These are phyloP conservation scores for Artemisia annua DNA, from an alignment of 129 eudicot species.

Conservation along the genomic window DNA sequence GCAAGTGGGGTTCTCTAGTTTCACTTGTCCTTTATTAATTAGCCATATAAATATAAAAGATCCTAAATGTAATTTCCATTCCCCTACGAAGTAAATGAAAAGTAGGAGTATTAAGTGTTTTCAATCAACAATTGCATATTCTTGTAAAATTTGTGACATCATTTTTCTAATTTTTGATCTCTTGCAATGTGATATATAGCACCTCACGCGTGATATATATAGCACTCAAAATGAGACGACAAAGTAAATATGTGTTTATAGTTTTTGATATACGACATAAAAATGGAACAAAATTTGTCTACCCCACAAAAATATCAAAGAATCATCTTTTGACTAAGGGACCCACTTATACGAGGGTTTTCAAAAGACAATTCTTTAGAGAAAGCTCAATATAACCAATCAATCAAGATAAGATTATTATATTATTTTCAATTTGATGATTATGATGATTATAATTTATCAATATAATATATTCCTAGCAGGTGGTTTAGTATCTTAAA, in stretches of 20 bases:
- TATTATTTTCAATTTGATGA: too few relatives aligned
- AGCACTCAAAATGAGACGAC: too few relatives aligned
- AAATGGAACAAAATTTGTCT: slow-evolving; percentile 24
- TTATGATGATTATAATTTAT: too few relatives aligned
- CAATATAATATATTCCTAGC: too few relatives aligned
- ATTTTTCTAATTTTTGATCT: too few relatives aligned
- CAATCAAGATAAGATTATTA: neutral
- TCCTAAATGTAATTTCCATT: neutral
- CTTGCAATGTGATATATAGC: too few relatives aligned
- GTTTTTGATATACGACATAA: neutral
- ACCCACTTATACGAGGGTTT: slow-evolving; percentile 12
- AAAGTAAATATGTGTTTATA: too few relatives aligned
- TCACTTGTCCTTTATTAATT: slow-evolving; percentile 10
- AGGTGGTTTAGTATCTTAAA: too few relatives aligned
- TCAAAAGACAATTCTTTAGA: neutral
- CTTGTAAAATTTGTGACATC: too few relatives aligned
- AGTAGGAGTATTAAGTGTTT: neutral
- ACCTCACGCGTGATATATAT: too few relatives aligned
- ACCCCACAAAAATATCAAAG: slow-evolving; percentile 27
- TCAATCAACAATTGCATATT: neutral
- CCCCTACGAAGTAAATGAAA: neutral
- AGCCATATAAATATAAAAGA: neutral
- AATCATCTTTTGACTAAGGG: slow-evolving; percentile 19
- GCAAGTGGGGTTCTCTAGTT: slow-evolving; percentile 21
- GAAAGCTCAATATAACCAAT: neutral